Percentiles rank a stretch among this genome's conserved stretches.
These are phyloP conservation scores for Chaetothyriales sp. DNA, from an alignment of 2,329 filamentous ascomycete genomes.

Conservation along the genomic window DNA sequence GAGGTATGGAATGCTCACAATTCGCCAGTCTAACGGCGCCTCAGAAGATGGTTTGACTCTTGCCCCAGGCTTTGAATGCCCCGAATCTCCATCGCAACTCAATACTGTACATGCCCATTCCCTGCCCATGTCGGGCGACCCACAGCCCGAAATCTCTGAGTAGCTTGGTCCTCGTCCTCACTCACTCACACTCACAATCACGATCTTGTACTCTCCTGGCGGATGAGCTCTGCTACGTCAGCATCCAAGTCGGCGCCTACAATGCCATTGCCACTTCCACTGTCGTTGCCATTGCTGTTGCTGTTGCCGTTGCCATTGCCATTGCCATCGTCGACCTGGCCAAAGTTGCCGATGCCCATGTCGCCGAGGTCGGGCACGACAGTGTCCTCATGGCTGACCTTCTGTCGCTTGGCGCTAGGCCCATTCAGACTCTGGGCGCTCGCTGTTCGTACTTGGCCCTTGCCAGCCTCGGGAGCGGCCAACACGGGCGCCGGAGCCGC, in stretches of 20 bases:
- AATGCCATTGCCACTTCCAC: not conserved
- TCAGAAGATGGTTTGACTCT: not conserved
- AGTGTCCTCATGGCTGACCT: slow-evolving; percentile 32
- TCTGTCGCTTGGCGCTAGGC: slow-evolving; percentile 33
- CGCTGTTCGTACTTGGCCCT: not conserved
- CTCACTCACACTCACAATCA: not conserved
- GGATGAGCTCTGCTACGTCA: slow-evolving; percentile 45
- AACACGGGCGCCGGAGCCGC: not conserved
- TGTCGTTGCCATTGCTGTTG: not conserved
- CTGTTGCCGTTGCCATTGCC: not conserved
- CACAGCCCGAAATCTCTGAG: not conserved
- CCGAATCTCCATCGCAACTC: not conserved
- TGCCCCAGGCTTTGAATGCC: not conserved
- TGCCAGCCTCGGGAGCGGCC: not conserved
- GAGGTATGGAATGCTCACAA: too few species aligned
- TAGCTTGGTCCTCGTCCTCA: too few species aligned
- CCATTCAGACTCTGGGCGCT: slow-evolving; percentile 11
- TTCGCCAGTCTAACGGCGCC: too few species aligned
- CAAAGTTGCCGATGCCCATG: slow-evolving; percentile 16
- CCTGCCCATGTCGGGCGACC: not conserved
- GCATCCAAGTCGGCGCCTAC: slow-evolving; percentile 44
- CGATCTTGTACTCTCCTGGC: slow-evolving; percentile 25
- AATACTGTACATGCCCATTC: not conserved
- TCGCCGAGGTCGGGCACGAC: slow-evolving; percentile 24
- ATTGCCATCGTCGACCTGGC: not conserved